Percentiles rank a stretch among this genome's conserved stretches.
Evolutionary conservation across 768 basidiomycete species (phyloP).

Genomic region (Hygrophoropsis aurantiaca): DNA sequence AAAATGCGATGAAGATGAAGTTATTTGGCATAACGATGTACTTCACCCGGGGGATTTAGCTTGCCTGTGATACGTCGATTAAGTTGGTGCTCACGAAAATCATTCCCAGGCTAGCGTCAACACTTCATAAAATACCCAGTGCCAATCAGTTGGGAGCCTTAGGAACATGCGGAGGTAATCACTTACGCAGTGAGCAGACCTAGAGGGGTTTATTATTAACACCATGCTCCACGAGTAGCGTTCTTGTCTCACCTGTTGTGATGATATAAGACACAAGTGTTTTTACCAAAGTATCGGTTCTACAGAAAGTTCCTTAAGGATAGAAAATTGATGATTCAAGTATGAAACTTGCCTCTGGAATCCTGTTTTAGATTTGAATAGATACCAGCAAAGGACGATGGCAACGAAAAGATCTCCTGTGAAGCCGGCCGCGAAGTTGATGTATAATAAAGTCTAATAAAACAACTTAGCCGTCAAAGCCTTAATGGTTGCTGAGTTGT

Average conservation of each 20-base stretch:
- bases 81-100: conserved; percentile 28
- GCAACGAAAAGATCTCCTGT: conserved; percentile 53
- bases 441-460: conserved; percentile 47
- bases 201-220: conserved; percentile 24
- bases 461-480: background rate
- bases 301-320: conserved; percentile 16
- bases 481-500: background rate
- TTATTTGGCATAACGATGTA: conserved; percentile 55
- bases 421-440: conserved; percentile 51
- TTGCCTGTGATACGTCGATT: background rate
- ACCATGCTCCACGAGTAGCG: conserved; percentile 11
- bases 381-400: conserved; percentile 45
- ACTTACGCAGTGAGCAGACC: conserved; percentile 39
- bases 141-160: background rate
- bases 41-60: conserved; percentile 7
- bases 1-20: conserved; percentile 55
- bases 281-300: conserved; percentile 51
- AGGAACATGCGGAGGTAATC: background rate
- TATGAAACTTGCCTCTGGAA: conserved; percentile 38
- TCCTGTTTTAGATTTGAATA: conserved; percentile 51
- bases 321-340: background rate
- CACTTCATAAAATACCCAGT: conserved; percentile 30
- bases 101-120: conserved; percentile 47
- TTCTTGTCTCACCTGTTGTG: conserved; percentile 47
- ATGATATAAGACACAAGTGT: conserved; percentile 51